A percentile compares a stretch with the other conserved stretches of the same genome.
Conservation (phyloP, 352 stramenopile genomes). For the Paralagenidium karlingii region DNA sequence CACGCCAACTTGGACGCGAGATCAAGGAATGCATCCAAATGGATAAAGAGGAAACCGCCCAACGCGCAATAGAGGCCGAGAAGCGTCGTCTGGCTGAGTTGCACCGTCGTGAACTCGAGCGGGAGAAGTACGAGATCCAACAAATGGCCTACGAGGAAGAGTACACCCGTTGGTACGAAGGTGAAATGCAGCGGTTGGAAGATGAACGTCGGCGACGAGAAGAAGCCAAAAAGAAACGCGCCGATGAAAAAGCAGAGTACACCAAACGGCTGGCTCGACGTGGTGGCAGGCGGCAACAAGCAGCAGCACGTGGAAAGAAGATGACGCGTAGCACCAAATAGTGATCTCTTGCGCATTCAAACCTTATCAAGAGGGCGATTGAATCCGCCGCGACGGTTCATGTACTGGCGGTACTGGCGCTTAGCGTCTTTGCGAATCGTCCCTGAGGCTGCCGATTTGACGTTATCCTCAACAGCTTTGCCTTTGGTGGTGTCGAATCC, state of each 20-base stretch:
- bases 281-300: slow-evolving; percentile 34
- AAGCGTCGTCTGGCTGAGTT: slow-evolving; percentile 20
- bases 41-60: slow-evolving; percentile 42
- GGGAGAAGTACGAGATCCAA: slow-evolving; percentile 34
- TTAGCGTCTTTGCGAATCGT: slow-evolving; percentile 83
- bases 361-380: slow-evolving; percentile 87
- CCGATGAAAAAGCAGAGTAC: slow-evolving; percentile 36
- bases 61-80: slow-evolving; percentile 36
- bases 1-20: slow-evolving; percentile 44
- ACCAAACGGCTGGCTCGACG: slow-evolving; percentile 36
- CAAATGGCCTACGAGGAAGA: slow-evolving; percentile 67
- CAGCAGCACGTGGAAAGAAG: slow-evolving; percentile 6
- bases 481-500: slow-evolving; percentile 92
- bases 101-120: slow-evolving; percentile 18
- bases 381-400: slow-evolving; percentile 94
- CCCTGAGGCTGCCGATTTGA: slow-evolving; percentile 60
- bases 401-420: slow-evolving; percentile 95
- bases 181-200: slow-evolving; percentile 31
- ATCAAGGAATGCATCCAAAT: slow-evolving; percentile 42
- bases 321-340: not conserved
- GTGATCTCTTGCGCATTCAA: not conserved
- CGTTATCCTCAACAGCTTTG: slow-evolving; percentile 88
- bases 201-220: slow-evolving; percentile 17
- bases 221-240: slow-evolving; percentile 20
- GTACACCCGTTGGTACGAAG: slow-evolving; percentile 37